Conservation (phyloP, 2,329 filamentous ascomycete genomes). For the Phymatotrichopsis omnivora region DNA sequence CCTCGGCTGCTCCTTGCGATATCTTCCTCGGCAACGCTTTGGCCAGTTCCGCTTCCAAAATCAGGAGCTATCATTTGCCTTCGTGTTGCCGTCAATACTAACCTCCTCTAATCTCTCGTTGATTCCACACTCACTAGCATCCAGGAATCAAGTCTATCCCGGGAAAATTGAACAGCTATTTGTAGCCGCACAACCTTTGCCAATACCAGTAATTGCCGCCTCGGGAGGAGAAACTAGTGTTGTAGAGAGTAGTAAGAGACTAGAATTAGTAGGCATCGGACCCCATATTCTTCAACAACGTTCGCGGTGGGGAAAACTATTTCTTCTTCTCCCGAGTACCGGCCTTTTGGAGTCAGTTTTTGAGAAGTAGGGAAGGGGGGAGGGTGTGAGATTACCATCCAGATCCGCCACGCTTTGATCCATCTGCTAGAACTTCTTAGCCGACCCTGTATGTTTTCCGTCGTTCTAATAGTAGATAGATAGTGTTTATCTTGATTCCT, state of each 20-base stretch:
- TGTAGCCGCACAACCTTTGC: slow-evolving; percentile 3
- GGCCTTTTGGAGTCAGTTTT: slow-evolving; percentile 1
- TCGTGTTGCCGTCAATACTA: slow-evolving; percentile 1
- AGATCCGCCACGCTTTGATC: slow-evolving; percentile 2
- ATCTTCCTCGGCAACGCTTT: slow-evolving; percentile 1
- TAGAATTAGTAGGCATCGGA: slow-evolving; percentile 2
- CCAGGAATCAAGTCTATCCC: slow-evolving; percentile 1
- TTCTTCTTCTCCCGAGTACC: slow-evolving; percentile 1
- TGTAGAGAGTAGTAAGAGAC: neutral
- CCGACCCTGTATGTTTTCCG: neutral
- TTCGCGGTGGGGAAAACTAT: neutral
- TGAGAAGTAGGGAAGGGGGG: neutral
- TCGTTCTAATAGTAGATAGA: neutral
- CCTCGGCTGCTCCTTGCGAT: neutral
- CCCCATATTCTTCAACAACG: neutral
- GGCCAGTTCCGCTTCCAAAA: slow-evolving; percentile 1
- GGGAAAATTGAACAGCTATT: slow-evolving; percentile 9
- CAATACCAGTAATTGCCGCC: slow-evolving; percentile 3
- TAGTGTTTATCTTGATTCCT: neutral
- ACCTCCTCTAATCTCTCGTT: slow-evolving; percentile 1
- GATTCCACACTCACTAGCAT: neutral
- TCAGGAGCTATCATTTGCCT: slow-evolving; percentile 2
- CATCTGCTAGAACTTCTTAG: slow-evolving; percentile 1
- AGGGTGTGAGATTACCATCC: neutral
- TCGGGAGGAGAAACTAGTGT: neutral